Percentiles rank a stretch among this genome's conserved stretches.
phyloP scores from a whole-genome alignment of 495 filamentous ascomycete genomes.

The Tuber borchii region DNA sequence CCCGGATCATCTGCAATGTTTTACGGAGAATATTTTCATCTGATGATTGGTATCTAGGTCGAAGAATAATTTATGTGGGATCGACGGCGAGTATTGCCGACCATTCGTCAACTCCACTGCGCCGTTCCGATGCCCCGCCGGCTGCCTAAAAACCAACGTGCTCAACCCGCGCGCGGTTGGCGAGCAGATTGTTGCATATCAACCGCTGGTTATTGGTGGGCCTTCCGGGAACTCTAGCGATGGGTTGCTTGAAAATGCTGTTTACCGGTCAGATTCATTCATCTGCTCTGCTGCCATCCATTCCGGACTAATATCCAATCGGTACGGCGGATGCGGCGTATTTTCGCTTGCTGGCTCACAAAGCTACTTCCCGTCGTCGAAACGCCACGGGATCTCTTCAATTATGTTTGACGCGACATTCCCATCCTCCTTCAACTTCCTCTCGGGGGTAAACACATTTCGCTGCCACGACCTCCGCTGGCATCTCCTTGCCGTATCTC shows the following conservation, averaged over 20 bases:
- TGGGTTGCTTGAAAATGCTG: conserved; percentile 40
- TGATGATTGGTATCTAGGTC: conserved; percentile 48
- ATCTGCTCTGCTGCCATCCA: conserved; percentile 78
- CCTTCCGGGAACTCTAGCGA: conserved; percentile 47
- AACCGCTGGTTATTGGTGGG: conserved; percentile 67
- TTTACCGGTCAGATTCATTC: conserved; percentile 78
- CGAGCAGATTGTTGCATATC: conserved; percentile 62
- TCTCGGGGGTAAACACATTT: conserved; percentile 38
- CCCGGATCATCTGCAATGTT: conserved; percentile 3
- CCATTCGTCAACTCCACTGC: conserved; percentile 65
- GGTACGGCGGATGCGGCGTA: conserved; percentile 69
- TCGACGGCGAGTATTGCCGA: conserved; percentile 73
- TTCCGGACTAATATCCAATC: conserved; percentile 61
- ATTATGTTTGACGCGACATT: conserved; percentile 68
- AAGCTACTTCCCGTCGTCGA: conserved; percentile 55
- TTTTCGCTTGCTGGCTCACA: conserved; percentile 61
- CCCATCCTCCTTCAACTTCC: conserved; percentile 66
- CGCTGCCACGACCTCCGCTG: conserved; percentile 64
- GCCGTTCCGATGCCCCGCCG: conserved; percentile 73
- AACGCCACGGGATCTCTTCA: conserved; percentile 60
- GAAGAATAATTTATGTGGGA: conserved; percentile 64
- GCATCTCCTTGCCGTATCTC: conserved; percentile 65
- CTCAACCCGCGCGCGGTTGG: conserved; percentile 70
- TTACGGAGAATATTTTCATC: conserved; percentile 27
- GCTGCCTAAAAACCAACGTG: conserved; percentile 56